These are phyloP conservation scores for Hymenoscyphus fructigenus DNA, from an alignment of 2,329 filamentous ascomycete genomes.

Conservation along the genomic window DNA sequence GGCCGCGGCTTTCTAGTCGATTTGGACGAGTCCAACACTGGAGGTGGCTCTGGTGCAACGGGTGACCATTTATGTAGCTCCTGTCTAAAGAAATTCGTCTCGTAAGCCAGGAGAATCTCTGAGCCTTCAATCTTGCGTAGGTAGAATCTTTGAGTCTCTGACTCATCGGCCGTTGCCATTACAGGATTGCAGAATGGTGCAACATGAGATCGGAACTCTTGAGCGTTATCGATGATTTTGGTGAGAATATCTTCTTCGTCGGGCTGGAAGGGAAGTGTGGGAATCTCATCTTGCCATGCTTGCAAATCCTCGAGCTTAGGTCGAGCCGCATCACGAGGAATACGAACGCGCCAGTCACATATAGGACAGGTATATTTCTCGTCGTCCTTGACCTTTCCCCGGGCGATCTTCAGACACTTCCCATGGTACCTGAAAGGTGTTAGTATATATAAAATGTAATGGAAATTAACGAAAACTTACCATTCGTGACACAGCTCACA, in stretches of 20 bases:
- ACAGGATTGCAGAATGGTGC: conserved; percentile 77
- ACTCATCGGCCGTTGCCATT: conserved; percentile 79
- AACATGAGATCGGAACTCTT: conserved; percentile 81
- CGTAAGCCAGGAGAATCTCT: conserved; percentile 84
- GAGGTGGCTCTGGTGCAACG: conserved; percentile 81
- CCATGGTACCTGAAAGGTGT: conserved; percentile 76
- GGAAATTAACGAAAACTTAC: conserved; percentile 50
- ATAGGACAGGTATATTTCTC: conserved; percentile 98
- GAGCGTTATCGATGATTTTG: conserved; percentile 83
- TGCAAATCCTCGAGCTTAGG: conserved; percentile 91
- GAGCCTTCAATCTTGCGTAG: conserved; percentile 96
- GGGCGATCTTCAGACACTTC: conserved; percentile 95
- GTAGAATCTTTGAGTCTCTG: conserved; percentile 89
- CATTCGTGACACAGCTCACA: conserved; percentile 98
- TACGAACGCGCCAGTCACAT: conserved; percentile 95
- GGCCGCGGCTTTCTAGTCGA: conserved; percentile 94
- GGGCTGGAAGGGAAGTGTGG: conserved; percentile 82
- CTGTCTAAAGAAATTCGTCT: conserved; percentile 97
- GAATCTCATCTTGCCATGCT: conserved; percentile 80
- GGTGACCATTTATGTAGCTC: conserved; percentile 94
- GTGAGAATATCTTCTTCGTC: conserved; percentile 87
- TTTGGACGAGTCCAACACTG: conserved; percentile 80
- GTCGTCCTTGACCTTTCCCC: conserved; percentile 96
- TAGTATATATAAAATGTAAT: conserved; percentile 13
- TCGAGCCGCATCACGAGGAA: conserved; percentile 90